Evolutionary conservation across 108 stramenopile genomes (phyloP).

Genomic region (Craspedostauros australis): DNA sequence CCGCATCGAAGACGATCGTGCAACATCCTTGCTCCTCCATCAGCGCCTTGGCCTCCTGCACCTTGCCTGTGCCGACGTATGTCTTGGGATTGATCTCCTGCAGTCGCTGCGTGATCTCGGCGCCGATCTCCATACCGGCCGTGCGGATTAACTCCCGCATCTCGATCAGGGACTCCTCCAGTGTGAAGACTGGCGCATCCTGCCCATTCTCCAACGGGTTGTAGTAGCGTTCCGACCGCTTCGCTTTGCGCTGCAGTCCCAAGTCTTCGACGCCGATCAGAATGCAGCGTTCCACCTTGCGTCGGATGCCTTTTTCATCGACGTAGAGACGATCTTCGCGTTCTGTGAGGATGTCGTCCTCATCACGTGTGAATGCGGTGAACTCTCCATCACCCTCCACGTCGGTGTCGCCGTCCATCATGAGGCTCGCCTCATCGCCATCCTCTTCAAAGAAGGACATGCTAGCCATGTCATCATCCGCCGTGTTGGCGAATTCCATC

Average conservation of each 20-base stretch:
- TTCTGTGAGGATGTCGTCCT: conserved; percentile 67
- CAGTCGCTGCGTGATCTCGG: conserved; percentile 82
- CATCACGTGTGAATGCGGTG: conserved; percentile 40
- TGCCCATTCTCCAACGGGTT: conserved; percentile 13
- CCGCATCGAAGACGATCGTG: conserved; percentile 93
- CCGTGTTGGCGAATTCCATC: too few species aligned
- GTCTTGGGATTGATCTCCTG: conserved; percentile 89
- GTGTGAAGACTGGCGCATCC: conserved; percentile 49
- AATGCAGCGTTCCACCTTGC: conserved; percentile 62
- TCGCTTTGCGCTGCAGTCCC: conserved; percentile 29
- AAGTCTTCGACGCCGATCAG: conserved; percentile 79
- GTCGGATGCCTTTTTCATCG: conserved; percentile 35
- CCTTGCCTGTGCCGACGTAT: conserved; percentile 85
- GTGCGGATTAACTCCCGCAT: conserved; percentile 90
- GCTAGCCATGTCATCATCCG: too few species aligned
- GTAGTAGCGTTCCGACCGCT: conserved; percentile 19
- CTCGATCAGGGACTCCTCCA: conserved; percentile 91
- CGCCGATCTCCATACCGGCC: conserved; percentile 76
- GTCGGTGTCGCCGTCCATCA: conserved; percentile 18
- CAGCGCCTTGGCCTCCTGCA: conserved; percentile 57
- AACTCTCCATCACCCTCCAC: conserved; percentile 7
- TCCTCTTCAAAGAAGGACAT: too few species aligned
- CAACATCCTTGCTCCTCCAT: conserved; percentile 46
- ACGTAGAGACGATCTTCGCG: conserved; percentile 75
- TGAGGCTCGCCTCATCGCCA: too few species aligned